Percentiles rank a stretch among this genome's conserved stretches.
Conservation (phyloP, 2,329 filamentous ascomycete genomes). For the Mycosphaerella arachidis region DNA sequence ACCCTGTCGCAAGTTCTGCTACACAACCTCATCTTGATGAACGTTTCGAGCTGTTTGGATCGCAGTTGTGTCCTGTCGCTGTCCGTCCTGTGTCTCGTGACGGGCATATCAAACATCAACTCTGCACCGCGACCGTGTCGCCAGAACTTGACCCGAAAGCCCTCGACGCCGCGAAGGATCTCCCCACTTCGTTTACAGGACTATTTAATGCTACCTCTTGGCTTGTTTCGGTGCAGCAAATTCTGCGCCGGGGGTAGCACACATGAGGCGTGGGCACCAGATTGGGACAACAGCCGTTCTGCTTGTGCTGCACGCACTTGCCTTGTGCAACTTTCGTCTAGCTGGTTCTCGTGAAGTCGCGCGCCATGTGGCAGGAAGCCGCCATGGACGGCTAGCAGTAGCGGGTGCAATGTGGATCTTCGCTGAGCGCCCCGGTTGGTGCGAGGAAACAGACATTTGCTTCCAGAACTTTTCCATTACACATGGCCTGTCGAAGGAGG, state of each 20-base stretch:
- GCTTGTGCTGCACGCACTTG: neutral
- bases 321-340: neutral
- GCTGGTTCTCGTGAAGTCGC: neutral
- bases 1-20: neutral
- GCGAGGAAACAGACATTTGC: neutral
- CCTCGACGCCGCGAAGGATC: slow-evolving; percentile 1
- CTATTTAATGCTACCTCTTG: neutral
- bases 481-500: slow-evolving; percentile 3
- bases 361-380: slow-evolving; percentile 1
- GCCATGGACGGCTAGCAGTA: neutral
- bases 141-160: slow-evolving; percentile 1
- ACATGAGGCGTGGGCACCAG: neutral
- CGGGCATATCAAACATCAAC: too few relatives aligned
- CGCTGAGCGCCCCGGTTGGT: neutral
- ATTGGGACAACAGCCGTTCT: neutral
- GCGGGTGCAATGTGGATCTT: slow-evolving; percentile 1
- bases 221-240: neutral
- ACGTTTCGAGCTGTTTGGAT: neutral
- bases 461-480: slow-evolving; percentile 15
- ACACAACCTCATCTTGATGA: neutral
- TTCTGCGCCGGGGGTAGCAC: neutral
- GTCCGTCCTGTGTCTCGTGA: neutral
- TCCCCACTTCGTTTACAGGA: neutral
- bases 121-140: slow-evolving; percentile 1
- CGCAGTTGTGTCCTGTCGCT: neutral